These are phyloP conservation scores for Eucalyptus erythrocorys DNA, from an alignment of 345 rosid species.

Conservation along the genomic window DNA sequence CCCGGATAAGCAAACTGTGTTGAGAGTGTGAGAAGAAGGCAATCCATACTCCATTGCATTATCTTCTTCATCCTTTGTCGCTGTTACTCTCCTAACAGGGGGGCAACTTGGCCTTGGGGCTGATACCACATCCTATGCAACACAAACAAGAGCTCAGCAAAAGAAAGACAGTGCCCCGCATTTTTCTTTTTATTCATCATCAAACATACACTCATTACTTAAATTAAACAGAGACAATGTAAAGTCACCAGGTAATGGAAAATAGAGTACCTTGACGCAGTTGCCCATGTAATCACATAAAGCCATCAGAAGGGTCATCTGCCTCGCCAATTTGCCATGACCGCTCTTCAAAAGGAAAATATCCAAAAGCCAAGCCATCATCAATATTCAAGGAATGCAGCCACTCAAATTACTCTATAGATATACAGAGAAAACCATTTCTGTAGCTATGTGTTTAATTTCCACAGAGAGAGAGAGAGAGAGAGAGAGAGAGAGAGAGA, in stretches of 20 bases:
- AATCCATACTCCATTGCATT: constrained; percentile 96
- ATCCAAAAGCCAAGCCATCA: not conserved
- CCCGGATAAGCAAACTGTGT: constrained; percentile 94
- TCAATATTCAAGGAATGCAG: not conserved
- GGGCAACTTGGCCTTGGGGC: constrained; percentile 95
- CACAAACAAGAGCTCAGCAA: not conserved
- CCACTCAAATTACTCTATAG: not conserved
- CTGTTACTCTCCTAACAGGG: constrained; percentile 77
- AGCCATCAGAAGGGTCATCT: constrained; percentile 93
- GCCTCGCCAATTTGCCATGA: constrained; percentile 95
- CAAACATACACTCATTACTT: not conserved
- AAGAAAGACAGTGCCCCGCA: not conserved
- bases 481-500: not conserved
- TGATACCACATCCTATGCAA: constrained; percentile 71
- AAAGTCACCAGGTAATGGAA: not conserved
- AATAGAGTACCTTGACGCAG: constrained; percentile 51
- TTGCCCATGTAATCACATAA: constrained; percentile 93
- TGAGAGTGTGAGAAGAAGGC: constrained; percentile 97
- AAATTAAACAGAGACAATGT: not conserved
- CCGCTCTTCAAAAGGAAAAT: constrained; percentile 49
- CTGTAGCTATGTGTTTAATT: not conserved
- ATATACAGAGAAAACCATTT: not conserved
- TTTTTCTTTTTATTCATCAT: not conserved
- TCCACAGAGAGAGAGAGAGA: not conserved
- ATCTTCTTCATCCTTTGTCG: constrained; percentile 92